Base-by-base conservation (phyloP, 495 filamentous ascomycete genomes). In the Hypoxylon fuscum region DNA sequence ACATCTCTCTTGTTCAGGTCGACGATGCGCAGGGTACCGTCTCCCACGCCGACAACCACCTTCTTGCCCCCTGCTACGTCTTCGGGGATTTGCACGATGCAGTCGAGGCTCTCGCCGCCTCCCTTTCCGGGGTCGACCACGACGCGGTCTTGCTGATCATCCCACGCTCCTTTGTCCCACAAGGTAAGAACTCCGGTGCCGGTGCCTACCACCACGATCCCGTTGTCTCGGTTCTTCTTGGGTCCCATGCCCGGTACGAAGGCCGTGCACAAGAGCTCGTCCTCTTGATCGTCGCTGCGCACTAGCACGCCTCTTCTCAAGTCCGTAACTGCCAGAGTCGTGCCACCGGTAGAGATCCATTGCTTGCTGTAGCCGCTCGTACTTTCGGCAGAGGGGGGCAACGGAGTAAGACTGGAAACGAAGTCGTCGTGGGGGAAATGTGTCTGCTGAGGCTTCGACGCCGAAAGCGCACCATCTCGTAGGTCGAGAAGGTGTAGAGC, bases 131-230 rank as follows among this genome's bases (percentile, higher is more conserved):
- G 74, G 49, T 87, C 82, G 7, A 97, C 82, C 43, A 89, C 83
- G 56, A 98, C 87, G 3, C 92, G 84, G 72, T 96, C 92, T 60
- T 95, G 90, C 72, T 96, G 92, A 74, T 96, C 93, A 66, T 96
- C 93, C 93, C 95, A 98, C 1, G 87, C 83, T 1, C 93, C 95
- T 62, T 85, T 89, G 68, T 98, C 93, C 95, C 95, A 98, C 1
- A 97, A 78, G 8, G 93, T 96, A 59, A 97, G 65, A 4, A 96
- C 84, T 12, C 95, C 95, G 7, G 81, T 85, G 9, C 87, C 85
- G 11, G 88, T 90, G 25, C 95, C 95, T 1, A 96, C 87, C 1
- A 93, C 73, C 1, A 96, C 78, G 66, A 96, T 91, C 2, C 89
- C 90, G 20, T 87, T 86, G 49, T 88, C 86, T 15, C 84, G 79